phyloP scores from a whole-genome alignment of 306 rosid species.

The Acacia confusa region DNA sequence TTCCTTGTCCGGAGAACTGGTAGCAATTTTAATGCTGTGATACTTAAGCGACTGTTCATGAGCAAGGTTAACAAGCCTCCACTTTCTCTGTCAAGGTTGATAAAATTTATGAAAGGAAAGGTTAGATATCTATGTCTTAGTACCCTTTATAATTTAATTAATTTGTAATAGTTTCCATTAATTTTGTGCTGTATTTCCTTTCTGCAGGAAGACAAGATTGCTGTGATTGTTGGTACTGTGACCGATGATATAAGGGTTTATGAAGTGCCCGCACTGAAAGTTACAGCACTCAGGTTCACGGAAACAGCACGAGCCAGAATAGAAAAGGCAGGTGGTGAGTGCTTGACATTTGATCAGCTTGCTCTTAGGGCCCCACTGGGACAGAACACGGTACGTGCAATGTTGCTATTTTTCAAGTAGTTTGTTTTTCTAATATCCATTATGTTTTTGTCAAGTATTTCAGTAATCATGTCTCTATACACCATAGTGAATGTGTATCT shows the following conservation, averaged over 20 bases:
- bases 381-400: constrained; percentile 69
- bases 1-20: constrained; percentile 88
- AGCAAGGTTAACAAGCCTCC: constrained; percentile 86
- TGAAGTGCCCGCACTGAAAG: constrained; percentile 77
- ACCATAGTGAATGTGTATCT: neutral
- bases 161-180: neutral
- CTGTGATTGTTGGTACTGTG: constrained; percentile 71
- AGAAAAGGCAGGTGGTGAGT: constrained; percentile 82
- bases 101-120: constrained; percentile 62
- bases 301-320: constrained; percentile 88
- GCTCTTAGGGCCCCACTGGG: constrained; percentile 81
- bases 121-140: constrained; percentile 32
- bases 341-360: constrained; percentile 82
- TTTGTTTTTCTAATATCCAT: neutral
- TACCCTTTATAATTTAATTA: neutral
- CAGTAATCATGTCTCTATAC: neutral
- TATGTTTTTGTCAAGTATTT: neutral
- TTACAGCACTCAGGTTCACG: constrained; percentile 74
- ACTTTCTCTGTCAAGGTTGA: constrained; percentile 74
- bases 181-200: constrained; percentile 8
- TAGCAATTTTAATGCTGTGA: constrained; percentile 73
- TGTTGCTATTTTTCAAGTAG: neutral
- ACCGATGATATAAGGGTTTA: constrained; percentile 67
- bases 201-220: constrained; percentile 61
- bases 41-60: constrained; percentile 81